A percentile compares a stretch with the other conserved stretches of the same genome.
These are phyloP conservation scores for Crucihimalaya himalaica DNA, from an alignment of 345 rosid genomes.

Conservation along the genomic window DNA sequence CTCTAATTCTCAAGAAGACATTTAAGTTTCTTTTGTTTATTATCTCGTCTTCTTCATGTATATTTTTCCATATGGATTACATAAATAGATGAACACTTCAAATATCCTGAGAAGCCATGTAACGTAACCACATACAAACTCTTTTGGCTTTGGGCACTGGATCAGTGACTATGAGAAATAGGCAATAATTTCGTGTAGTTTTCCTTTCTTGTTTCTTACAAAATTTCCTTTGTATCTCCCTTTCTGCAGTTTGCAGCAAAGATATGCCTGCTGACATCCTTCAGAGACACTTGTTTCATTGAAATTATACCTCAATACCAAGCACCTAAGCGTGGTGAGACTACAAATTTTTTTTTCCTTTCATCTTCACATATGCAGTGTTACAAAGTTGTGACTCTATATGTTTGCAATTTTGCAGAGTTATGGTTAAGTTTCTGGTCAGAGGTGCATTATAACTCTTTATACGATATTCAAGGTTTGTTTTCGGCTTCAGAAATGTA, in stretches of 20 bases:
- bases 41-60: conserved; percentile 1
- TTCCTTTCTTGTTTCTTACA: neutral
- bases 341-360: neutral
- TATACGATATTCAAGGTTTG: conserved; percentile 79
- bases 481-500: conserved; percentile 8
- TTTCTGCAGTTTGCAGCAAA: conserved; percentile 83
- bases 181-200: conserved; percentile 13
- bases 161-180: neutral
- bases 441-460: conserved; percentile 96
- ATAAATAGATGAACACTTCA: neutral
- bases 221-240: conserved; percentile 7
- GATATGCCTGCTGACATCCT: conserved; percentile 93
- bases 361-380: conserved; percentile 13
- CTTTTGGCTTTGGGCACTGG: conserved; percentile 8
- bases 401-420: conserved; percentile 55
- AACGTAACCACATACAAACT: neutral
- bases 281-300: conserved; percentile 90
- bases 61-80: conserved; percentile 11
- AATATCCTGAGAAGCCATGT: conserved; percentile 6
- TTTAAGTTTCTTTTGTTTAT: neutral
- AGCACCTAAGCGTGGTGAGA: conserved; percentile 74
- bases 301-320: conserved; percentile 72
- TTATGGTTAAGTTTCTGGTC: conserved; percentile 99
- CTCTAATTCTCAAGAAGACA: neutral
- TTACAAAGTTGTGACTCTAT: conserved; percentile 14